These are phyloP conservation scores for Debaryomycetaceae sp. DNA, from an alignment of 1,139 yeast genomes.

Conservation along the genomic window DNA sequence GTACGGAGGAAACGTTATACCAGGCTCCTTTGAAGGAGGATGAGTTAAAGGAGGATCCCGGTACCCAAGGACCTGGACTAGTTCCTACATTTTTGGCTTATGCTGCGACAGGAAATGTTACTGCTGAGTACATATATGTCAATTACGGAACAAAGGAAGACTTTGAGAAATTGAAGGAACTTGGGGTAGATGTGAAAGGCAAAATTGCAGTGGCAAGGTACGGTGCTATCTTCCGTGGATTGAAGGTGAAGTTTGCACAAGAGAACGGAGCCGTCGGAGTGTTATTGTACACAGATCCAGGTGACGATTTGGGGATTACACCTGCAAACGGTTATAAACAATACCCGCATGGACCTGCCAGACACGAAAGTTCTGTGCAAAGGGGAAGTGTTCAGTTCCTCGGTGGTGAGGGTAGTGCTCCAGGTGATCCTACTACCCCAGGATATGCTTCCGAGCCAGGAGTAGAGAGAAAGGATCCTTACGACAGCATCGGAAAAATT, in stretches of 20 bases:
- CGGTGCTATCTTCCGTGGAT: slow-evolving; percentile 42
- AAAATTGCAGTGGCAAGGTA: slow-evolving; percentile 43
- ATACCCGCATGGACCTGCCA: slow-evolving; percentile 46
- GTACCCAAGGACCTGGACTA: slow-evolving; percentile 48
- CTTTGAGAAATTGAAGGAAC: slow-evolving; percentile 28
- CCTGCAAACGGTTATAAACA: slow-evolving; percentile 43
- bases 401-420: slow-evolving; percentile 54
- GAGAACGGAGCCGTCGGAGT: slow-evolving; percentile 47
- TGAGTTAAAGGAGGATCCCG: slow-evolving; percentile 64
- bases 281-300: slow-evolving; percentile 43
- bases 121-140: slow-evolving; percentile 42
- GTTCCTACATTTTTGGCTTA: slow-evolving; percentile 47
- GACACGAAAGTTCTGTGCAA: slow-evolving; percentile 58
- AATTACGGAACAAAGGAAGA: slow-evolving; percentile 41
- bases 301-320: slow-evolving; percentile 42
- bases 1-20: slow-evolving; percentile 39
- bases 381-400: slow-evolving; percentile 82
- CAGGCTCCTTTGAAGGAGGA: slow-evolving; percentile 73
- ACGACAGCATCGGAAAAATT: slow-evolving; percentile 40
- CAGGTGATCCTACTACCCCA: slow-evolving; percentile 92
- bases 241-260: slow-evolving; percentile 48
- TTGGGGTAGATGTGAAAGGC: slow-evolving; percentile 37
- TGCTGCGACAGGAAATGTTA: slow-evolving; percentile 48
- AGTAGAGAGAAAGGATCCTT: slow-evolving; percentile 41
- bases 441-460: slow-evolving; percentile 70